Base-by-base conservation (phyloP, 805 yeast genomes). In the Wickerhamomyces ciferrii region DNA sequence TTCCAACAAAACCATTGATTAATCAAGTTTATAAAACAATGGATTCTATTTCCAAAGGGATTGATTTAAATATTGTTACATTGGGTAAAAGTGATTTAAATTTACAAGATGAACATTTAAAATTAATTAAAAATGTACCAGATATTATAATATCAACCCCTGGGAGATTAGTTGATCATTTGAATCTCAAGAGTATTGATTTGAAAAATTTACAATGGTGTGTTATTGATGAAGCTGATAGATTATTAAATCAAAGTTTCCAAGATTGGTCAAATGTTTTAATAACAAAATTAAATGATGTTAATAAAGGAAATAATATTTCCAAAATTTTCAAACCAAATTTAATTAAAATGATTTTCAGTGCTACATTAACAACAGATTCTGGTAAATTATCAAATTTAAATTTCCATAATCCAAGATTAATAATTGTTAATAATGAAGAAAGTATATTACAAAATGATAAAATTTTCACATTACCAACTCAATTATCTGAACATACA, bases 331-430 rank as follows among this genome's bases (percentile, higher is more conserved):
- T 36, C 36, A 52, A 52, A 34, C 54, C 48, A 35, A 59, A 59
- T 64, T 81, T 66, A 60, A 84, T 69, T 68, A 78, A 91, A 54
- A 72, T 92, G 62, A 75, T 94, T 3, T 89, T 94, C 59, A 84
- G 95, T 43, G 99, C 99, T 8, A 94, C 99, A 0, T 74, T 94
- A 44, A 89, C 97, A 4, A 84, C 97, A 2, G 96, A 91, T 62
- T 87, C 97, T 0, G 96, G 94, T 25, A 88, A 87, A 59, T 69
- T 94, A 46, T 76, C 92, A 9, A 76, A 79, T 41, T 72, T 94
- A 48, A 79, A 83, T 43, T 77, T 94, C 51, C 70, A 71, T 48
- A 74, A 72, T 53, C 97, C 95, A n/a, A 74, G 83, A 56, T 65
- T 94, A 42, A 70, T 87, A 37, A 81, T 89, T 47, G 84, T 91